phyloP scores from a whole-genome alignment of 192 early-diverging fungal genomes.

The Entomortierella lignicola region DNA sequence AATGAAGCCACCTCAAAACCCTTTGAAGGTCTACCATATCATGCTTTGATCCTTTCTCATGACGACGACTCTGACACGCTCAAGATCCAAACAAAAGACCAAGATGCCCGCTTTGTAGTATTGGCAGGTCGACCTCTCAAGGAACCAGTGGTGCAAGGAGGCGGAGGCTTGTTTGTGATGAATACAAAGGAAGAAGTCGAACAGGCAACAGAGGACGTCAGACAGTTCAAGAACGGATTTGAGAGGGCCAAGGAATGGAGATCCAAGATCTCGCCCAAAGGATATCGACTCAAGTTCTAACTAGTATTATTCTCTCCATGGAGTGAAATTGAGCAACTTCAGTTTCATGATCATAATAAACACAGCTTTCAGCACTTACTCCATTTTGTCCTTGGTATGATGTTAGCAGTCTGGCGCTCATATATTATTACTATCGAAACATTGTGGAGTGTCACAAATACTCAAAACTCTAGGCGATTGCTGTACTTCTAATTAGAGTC shows the following conservation, averaged over 20 bases:
- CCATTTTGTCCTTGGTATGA: too few species aligned
- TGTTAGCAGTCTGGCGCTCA: too few species aligned
- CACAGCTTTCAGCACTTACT: too few species aligned
- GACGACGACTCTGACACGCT: conserved; percentile 12
- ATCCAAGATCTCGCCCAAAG: conserved; percentile 54
- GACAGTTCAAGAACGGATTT: conserved; percentile 74
- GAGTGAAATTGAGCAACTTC: too few species aligned
- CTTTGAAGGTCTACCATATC: conserved; percentile 50
- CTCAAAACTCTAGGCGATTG: too few species aligned
- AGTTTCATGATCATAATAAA: too few species aligned
- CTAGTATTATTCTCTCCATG: too few species aligned
- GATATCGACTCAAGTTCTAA: conserved; percentile 41
- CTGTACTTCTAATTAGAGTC: too few species aligned
- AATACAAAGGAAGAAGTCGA: conserved; percentile 61
- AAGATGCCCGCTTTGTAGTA: conserved; percentile 32
- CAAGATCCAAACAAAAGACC: conserved; percentile 18
- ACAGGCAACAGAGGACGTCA: conserved; percentile 68
- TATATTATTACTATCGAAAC: too few species aligned
- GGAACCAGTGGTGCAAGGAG: conserved; percentile 72
- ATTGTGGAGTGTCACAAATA: too few species aligned
- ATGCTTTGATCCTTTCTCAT: conserved; percentile 37
- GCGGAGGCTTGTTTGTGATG: conserved; percentile 77
- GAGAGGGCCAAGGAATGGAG: conserved; percentile 70
- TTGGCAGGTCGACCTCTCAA: conserved; percentile 39
- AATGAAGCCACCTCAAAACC: conserved; percentile 42